phyloP scores from a whole-genome alignment of 2,329 filamentous ascomycete genomes.

The Cytospora piceicola region DNA sequence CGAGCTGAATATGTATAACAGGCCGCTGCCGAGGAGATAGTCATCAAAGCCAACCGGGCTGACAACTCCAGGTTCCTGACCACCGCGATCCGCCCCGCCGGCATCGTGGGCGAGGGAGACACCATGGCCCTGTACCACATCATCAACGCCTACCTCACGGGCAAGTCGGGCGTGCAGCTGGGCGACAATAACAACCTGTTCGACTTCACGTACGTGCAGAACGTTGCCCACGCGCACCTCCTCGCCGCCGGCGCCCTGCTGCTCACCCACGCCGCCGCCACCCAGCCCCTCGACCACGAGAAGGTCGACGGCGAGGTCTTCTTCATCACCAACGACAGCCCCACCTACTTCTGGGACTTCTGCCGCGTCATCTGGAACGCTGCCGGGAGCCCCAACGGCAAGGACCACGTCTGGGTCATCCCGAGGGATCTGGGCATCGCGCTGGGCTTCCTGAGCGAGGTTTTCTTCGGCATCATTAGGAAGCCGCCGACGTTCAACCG shows the following conservation, averaged over 20 bases:
- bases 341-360: constrained; percentile 91
- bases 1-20: constrained; percentile 30
- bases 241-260: constrained; percentile 78
- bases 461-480: constrained; percentile 52
- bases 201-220: constrained; percentile 68
- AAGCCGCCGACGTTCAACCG: constrained; percentile 62
- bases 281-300: constrained; percentile 70
- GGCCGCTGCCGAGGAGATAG: constrained; percentile 81
- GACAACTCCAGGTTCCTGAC: constrained; percentile 68
- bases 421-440: constrained; percentile 54
- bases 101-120: constrained; percentile 92
- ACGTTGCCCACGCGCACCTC: constrained; percentile 76
- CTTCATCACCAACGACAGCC: constrained; percentile 87
- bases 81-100: constrained; percentile 80
- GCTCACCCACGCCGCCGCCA: constrained; percentile 57
- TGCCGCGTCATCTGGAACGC: constrained; percentile 75
- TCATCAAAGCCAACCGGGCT: constrained; percentile 73
- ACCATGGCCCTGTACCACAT: constrained; percentile 74
- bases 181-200: constrained; percentile 69
- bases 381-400: constrained; percentile 57
- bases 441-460: constrained; percentile 59
- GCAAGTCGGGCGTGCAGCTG: constrained; percentile 77
- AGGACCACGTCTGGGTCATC: constrained; percentile 59
- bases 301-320: constrained; percentile 84
- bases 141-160: constrained; percentile 69